phyloP scores from a whole-genome alignment of 1,284 basidiomycete species.

The Cutaneotrichosporon sp. region DNA sequence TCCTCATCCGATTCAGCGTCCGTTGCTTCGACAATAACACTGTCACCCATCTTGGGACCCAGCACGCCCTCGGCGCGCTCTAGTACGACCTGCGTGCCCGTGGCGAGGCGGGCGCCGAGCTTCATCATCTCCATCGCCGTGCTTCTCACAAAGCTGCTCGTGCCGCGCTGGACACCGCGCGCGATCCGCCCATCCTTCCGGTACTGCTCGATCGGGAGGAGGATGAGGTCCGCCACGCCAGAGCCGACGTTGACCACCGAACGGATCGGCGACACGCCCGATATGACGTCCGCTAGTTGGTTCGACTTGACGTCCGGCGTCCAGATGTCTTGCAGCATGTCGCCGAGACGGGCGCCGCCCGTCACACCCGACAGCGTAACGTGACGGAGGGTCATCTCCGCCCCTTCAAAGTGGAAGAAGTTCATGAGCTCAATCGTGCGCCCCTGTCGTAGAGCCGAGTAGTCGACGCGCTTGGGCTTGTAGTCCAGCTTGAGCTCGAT shows the following conservation, averaged over 20 bases:
- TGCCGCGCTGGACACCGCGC: constrained; percentile 89
- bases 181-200: constrained; percentile 93
- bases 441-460: constrained; percentile 84
- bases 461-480: constrained; percentile 95
- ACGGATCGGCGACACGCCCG: constrained; percentile 92
- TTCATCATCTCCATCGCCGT: constrained; percentile 94
- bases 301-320: constrained; percentile 99
- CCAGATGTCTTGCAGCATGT: constrained; percentile 94
- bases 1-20: constrained; percentile 36
- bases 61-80: constrained; percentile 93
- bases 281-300: constrained; percentile 93
- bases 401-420: constrained; percentile 99
- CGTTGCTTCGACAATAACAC: constrained; percentile 21
- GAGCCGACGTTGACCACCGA: constrained; percentile 95
- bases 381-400: constrained; percentile 94
- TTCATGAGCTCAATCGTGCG: constrained; percentile 98
- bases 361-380: constrained; percentile 87
- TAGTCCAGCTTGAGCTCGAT: constrained; percentile 87
- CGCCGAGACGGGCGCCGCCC: constrained; percentile 82
- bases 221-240: constrained; percentile 89
- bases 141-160: constrained; percentile 85
- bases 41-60: constrained; percentile 57
- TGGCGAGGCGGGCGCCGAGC: constrained; percentile 89
- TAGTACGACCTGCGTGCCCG: constrained; percentile 93
- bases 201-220: constrained; percentile 95